Percentiles rank a stretch among this genome's conserved stretches.
Evolutionary conservation across 2,329 filamentous ascomycete genomes (phyloP).

Genomic region (Claviceps monticola): DNA sequence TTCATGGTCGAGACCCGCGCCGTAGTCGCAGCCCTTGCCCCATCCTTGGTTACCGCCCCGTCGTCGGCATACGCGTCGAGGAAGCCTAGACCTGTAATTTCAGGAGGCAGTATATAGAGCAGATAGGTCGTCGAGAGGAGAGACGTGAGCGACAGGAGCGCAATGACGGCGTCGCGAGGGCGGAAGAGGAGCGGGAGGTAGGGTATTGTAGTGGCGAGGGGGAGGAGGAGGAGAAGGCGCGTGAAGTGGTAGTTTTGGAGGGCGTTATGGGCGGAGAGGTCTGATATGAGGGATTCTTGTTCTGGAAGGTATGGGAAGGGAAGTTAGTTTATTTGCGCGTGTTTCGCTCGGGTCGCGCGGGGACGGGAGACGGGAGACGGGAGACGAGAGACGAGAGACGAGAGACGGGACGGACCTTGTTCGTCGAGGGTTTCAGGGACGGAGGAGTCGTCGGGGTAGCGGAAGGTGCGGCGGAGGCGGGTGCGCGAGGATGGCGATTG

Average conservation of each 20-base stretch:
- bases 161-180: constrained; percentile 24
- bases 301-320: constrained; percentile 26
- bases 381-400: neutral
- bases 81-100: constrained; percentile 35
- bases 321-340: neutral
- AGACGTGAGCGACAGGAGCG: constrained; percentile 47
- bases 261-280: constrained; percentile 41
- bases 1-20: neutral
- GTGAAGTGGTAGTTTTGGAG: constrained; percentile 44
- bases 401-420: constrained; percentile 37
- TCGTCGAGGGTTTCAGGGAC: constrained; percentile 57
- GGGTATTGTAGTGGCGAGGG: constrained; percentile 38
- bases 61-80: constrained; percentile 27
- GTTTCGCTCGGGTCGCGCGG: neutral
- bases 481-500: constrained; percentile 24
- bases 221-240: constrained; percentile 44
- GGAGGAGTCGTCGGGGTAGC: constrained; percentile 51
- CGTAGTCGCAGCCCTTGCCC: neutral
- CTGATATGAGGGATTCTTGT: constrained; percentile 49
- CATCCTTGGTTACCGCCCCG: neutral
- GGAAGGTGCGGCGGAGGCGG: constrained; percentile 63
- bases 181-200: constrained; percentile 30
- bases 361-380: neutral
- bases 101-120: constrained; percentile 40
- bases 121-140: constrained; percentile 49